phyloP scores from a whole-genome alignment of 139 green algal genomes.

The Chlorella sp. region DNA sequence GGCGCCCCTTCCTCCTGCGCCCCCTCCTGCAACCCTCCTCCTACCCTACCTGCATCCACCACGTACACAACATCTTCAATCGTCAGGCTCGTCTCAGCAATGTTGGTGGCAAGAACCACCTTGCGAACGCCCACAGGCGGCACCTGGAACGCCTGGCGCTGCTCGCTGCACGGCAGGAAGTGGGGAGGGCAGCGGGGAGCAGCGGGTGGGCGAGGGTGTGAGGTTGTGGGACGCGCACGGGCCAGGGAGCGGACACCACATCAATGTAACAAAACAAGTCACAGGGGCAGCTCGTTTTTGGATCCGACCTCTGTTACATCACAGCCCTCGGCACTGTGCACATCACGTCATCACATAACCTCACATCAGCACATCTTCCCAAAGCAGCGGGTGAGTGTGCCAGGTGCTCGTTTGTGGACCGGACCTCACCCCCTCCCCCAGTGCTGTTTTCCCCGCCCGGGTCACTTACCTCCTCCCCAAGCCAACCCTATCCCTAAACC shows the following conservation, averaged over 20 bases:
- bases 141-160: conserved; percentile 43
- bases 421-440: no score
- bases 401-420: no score
- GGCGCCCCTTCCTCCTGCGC: no score
- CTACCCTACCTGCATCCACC: conserved; percentile 71
- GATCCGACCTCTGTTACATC: no score
- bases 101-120: conserved; percentile 96
- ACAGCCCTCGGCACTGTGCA: no score
- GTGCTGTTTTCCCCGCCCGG: no score
- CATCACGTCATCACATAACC: no score
- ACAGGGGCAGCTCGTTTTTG: no score
- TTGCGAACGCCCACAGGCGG: conserved; percentile 73
- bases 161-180: neutral
- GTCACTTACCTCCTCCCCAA: no score
- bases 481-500: no score
- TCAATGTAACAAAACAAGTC: neutral
- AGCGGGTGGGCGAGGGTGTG: neutral
- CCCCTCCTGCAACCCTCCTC: conserved; percentile 70
- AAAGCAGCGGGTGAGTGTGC: no score
- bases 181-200: conserved; percentile 2
- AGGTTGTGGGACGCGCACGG: neutral
- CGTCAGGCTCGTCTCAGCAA: conserved; percentile 96
- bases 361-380: no score
- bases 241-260: neutral
- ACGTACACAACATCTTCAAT: conserved; percentile 97